Evolutionary conservation across 2,329 filamentous ascomycete genomes (phyloP), one percentile per base, ranked within the genome.

Genomic region (Hymenotorrendiella dingleyae): DNA sequence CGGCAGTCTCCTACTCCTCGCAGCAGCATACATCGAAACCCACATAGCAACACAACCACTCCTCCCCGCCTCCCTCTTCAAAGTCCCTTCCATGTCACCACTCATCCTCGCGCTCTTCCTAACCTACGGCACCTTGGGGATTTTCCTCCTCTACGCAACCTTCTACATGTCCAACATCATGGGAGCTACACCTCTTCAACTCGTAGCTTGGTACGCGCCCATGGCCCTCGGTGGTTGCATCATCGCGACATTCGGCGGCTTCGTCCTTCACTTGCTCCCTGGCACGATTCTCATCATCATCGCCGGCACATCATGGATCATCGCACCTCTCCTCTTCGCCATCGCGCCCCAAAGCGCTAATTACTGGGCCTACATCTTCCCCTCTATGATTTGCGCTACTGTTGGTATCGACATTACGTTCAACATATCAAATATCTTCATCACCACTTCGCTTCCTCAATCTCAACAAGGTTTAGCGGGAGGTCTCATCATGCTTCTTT

Each of bases 401-500:
- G 68, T 89, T 24, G 84, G 82, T 14, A 79, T 89, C 46, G 86
- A 91, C 56, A 78, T 89, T 42, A 79, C 78, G 6, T 89, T 82
- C 64, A 87, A 83, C 56, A 74, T 89, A 1, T 76, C 80, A 14
- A 89, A 84, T 55, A 75, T 90, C 46, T 90, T 86, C 63, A 84
- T 88, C 60, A 88, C 84, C 0, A 88, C 84, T 0, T 76, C 74
- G 11, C 68, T 89, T 49, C 82, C 84, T 0, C 69, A 70, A 4
- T 71, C 74, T 10, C 71, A 79, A 37, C 86, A 91, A 59, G 84
- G 83, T 0, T 68, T 87, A 0, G 85, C 84, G 0, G 83, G 84
- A 1, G 84, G 79, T 0, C 62, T 89, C 34, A 80, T 85, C 55
- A 87, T 85, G 63, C 80, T 76, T 36, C 64, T 87, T 2, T 59